Percentiles rank a stretch among this genome's conserved stretches.
Evolutionary conservation across 495 filamentous ascomycete genomes (phyloP).

Genomic region (Polyplosphaeria fusca): DNA sequence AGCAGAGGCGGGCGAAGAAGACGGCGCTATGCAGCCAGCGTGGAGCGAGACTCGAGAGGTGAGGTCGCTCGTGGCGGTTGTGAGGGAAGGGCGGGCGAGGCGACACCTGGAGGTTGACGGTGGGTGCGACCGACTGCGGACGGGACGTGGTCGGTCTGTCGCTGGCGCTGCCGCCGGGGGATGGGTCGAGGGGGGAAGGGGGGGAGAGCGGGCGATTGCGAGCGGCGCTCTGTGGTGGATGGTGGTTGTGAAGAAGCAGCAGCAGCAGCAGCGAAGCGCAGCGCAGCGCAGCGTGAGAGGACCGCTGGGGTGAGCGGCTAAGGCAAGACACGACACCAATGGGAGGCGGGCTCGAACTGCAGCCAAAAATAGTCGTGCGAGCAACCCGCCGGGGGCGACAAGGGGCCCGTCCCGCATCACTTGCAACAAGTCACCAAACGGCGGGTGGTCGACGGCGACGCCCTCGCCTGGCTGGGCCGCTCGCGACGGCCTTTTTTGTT

Average conservation of each 20-base stretch:
- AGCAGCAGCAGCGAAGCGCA: neutral
- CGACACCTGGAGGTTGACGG: constrained; percentile 8
- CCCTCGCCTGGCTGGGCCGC: too few relatives aligned
- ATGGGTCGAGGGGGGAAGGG: neutral
- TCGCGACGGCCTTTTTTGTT: too few relatives aligned
- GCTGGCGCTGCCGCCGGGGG: constrained; percentile 16
- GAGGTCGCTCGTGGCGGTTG: neutral
- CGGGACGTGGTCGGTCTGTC: constrained; percentile 14
- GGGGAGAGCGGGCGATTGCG: neutral
- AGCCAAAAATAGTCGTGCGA: neutral
- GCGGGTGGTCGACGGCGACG: too few relatives aligned
- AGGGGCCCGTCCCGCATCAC: neutral
- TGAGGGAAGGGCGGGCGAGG: neutral
- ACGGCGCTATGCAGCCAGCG: neutral
- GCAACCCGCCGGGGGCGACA: neutral
- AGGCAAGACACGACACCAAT: neutral
- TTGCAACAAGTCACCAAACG: neutral
- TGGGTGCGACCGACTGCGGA: constrained; percentile 8
- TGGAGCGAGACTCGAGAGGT: neutral
- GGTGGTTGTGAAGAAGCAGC: neutral
- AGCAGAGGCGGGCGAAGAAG: constrained; percentile 1
- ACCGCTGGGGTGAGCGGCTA: neutral
- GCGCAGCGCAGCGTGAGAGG: too few relatives aligned
- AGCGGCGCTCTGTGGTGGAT: constrained; percentile 3
- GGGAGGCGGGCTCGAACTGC: neutral